phyloP scores from a whole-genome alignment of 1,284 basidiomycete species.

The Sporisorium graminicola region DNA sequence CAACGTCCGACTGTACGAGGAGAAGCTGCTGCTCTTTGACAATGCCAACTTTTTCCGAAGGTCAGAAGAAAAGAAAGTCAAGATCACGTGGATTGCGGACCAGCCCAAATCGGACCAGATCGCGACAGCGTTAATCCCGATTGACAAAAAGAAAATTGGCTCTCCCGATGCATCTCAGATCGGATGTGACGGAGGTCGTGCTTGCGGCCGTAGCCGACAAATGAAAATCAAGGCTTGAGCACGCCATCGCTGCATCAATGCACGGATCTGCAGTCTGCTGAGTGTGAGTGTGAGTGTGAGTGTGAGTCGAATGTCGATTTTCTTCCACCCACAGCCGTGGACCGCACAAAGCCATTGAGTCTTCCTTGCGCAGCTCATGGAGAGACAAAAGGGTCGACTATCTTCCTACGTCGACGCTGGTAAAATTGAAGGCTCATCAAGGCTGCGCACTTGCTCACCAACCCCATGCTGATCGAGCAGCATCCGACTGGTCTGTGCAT shows the following conservation, averaged over 20 bases:
- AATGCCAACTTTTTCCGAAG: constrained; percentile 29
- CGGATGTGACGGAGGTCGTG: constrained; percentile 26
- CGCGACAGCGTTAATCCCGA: neutral
- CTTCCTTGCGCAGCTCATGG: neutral
- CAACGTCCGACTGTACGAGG: neutral
- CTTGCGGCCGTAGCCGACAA: neutral
- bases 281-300: too few relatives aligned
- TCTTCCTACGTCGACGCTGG: neutral
- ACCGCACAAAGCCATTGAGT: neutral
- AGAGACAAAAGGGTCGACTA: neutral
- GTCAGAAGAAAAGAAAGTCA: constrained; percentile 21
- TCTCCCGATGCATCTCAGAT: neutral
- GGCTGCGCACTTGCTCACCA: too few relatives aligned
- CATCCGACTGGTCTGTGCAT: constrained; percentile 26
- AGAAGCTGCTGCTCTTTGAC: neutral
- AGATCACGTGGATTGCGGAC: constrained; percentile 29
- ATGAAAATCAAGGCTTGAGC: constrained; percentile 17
- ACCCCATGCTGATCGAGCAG: neutral
- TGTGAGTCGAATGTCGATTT: neutral
- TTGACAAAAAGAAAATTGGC: too few relatives aligned
- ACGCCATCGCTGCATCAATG: constrained; percentile 37
- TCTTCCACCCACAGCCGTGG: neutral
- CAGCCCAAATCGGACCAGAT: neutral
- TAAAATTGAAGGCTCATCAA: neutral
- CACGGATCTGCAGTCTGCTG: constrained; percentile 15